Conservation (phyloP, 2,329 filamentous ascomycete genomes). For the Aspergillus eucalypticola region DNA sequence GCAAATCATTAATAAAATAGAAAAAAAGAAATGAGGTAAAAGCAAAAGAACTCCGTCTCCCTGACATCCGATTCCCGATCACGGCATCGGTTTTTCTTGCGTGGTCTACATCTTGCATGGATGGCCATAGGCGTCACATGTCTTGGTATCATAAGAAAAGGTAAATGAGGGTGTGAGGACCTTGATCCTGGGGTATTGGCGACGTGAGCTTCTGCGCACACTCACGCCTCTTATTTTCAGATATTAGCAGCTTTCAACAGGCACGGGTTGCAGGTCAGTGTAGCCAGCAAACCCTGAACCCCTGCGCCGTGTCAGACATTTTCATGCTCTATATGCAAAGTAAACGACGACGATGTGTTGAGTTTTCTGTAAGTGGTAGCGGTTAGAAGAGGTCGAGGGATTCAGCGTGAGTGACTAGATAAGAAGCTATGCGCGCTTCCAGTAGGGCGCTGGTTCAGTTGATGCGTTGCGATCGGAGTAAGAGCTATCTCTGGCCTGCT, state of each 20-base stretch:
- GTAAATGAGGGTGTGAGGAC: neutral
- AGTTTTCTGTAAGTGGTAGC: too few relatives aligned
- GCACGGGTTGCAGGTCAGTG: neutral
- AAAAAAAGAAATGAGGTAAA: conserved; percentile 13
- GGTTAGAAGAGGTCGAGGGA: too few relatives aligned
- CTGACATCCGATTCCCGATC: conserved; percentile 16
- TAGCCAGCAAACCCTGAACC: neutral
- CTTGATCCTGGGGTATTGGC: neutral
- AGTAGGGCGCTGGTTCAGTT: conserved; percentile 18
- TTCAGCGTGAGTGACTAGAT: neutral
- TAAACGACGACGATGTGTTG: conserved; percentile 6
- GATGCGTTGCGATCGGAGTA: conserved; percentile 14
- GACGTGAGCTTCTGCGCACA: neutral
- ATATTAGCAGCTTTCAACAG: neutral
- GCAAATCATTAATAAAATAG: conserved; percentile 18
- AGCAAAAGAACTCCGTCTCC: conserved; percentile 19
- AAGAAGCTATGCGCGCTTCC: conserved; percentile 22
- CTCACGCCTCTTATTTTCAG: neutral
- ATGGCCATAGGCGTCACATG: conserved; percentile 10
- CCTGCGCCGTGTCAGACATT: neutral
- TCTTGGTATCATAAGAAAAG: neutral
- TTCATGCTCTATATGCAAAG: neutral
- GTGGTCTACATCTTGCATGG: conserved; percentile 21
- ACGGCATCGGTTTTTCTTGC: conserved; percentile 11
- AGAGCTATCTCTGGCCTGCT: conserved; percentile 22